phyloP scores from a whole-genome alignment of 75 land plant species.

The Adiantum capillusveneris region DNA sequence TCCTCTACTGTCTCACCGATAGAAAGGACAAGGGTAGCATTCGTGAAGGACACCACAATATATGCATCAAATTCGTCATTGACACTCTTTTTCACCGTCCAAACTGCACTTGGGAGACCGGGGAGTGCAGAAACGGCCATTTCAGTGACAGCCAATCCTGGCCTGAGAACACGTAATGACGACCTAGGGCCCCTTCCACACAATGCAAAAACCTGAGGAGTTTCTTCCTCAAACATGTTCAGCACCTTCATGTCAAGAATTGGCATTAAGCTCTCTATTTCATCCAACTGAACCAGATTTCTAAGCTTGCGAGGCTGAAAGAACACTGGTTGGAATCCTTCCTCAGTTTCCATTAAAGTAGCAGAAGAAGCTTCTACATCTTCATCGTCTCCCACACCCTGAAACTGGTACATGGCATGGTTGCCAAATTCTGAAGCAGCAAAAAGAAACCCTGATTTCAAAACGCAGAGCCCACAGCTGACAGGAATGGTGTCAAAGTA shows the following conservation, averaged over 20 bases:
- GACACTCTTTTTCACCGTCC: constrained; percentile 97
- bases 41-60: constrained; percentile 95
- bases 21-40: constrained; percentile 96
- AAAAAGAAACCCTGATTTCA: constrained; percentile 82
- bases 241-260: constrained; percentile 91
- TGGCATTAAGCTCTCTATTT: constrained; percentile 90
- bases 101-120: constrained; percentile 95
- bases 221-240: constrained; percentile 95
- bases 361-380: constrained; percentile 94
- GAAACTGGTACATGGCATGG: constrained; percentile 92
- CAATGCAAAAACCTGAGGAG: constrained; percentile 85
- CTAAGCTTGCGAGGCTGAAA: constrained; percentile 87
- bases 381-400: constrained; percentile 85
- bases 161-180: constrained; percentile 70
- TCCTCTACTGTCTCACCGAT: constrained; percentile 99
- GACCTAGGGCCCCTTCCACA: constrained; percentile 97
- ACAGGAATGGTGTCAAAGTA: constrained; percentile 98
- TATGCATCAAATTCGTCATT: constrained; percentile 98
- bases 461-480: constrained; percentile 81
- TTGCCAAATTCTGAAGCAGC: constrained; percentile 99
- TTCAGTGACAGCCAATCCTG: constrained; percentile 93
- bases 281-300: constrained; percentile 85
- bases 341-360: constrained; percentile 87
- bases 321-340: constrained; percentile 95
- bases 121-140: constrained; percentile 98